A percentile compares a stretch with the other conserved stretches of the same genome.
Conservation (phyloP, 2,329 filamentous ascomycete species). For the Bipolaris gigantea region DNA sequence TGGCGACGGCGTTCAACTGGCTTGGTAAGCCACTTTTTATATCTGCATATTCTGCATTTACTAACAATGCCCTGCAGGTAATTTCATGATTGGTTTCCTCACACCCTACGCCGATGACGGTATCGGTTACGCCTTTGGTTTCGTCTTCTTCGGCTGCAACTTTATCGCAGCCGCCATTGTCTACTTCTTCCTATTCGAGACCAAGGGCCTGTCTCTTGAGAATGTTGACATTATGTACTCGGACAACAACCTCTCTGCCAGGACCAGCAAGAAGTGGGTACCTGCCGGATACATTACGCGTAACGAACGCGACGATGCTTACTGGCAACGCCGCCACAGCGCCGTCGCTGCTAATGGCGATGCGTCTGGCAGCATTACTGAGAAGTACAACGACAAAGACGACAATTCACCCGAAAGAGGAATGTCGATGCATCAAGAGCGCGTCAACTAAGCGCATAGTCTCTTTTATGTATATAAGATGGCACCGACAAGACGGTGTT, state of each 20-base stretch:
- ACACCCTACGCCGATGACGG: slow-evolving; percentile 40
- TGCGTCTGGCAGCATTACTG: slow-evolving; percentile 13
- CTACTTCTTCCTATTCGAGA: slow-evolving; percentile 44
- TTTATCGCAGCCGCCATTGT: slow-evolving; percentile 33
- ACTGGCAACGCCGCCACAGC: slow-evolving; percentile 32
- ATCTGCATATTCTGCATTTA: slow-evolving; percentile 16
- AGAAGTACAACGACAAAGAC: slow-evolving; percentile 26
- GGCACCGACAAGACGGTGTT: not conserved
- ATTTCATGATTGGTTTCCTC: slow-evolving; percentile 46
- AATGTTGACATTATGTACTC: slow-evolving; percentile 43
- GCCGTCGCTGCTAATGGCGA: slow-evolving; percentile 16
- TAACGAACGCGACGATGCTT: slow-evolving; percentile 32
- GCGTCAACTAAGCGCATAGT: slow-evolving; percentile 3
- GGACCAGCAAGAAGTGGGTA: slow-evolving; percentile 39
- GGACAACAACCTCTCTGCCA: slow-evolving; percentile 28
- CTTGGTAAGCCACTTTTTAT: slow-evolving; percentile 17
- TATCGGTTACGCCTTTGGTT: slow-evolving; percentile 40
- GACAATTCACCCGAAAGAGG: slow-evolving; percentile 27
- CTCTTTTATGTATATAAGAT: not conserved
- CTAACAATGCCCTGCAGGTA: slow-evolving; percentile 20
- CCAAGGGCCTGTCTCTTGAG: slow-evolving; percentile 40
- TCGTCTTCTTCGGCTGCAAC: slow-evolving; percentile 43
- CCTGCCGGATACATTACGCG: slow-evolving; percentile 38
- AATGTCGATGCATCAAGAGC: slow-evolving; percentile 28
- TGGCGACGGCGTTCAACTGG: slow-evolving; percentile 41